Base-by-base conservation (phyloP, 768 basidiomycete genomes). In the Boletus tomentosulus region DNA sequence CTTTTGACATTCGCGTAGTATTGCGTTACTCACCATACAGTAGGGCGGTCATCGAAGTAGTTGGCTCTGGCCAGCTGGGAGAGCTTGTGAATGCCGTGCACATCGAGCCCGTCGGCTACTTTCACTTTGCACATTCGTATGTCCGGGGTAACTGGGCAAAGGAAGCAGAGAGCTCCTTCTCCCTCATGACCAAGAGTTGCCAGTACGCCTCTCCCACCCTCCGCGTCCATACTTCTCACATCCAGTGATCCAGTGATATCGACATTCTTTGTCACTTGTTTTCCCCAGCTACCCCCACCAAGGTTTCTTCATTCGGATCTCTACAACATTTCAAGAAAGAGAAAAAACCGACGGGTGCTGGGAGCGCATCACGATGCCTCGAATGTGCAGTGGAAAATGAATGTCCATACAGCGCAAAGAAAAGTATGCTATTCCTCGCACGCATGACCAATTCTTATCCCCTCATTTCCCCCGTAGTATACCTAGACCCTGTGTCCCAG, bases 121-220 rank as follows among this genome's bases (percentile, higher is more conserved):
- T 78, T 62, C 92, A 94, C 68, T 94, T 94, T 69, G 88, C 92
- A 2, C 92, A 95, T 68, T 91, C 89, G 0, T 95, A 83, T 62
- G 92, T 95, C 30, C 81, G 92, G 33, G 92, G 84, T 2, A 85
- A 86, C 65, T 95, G 92, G 92, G 69, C 74, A 3, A 81, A 75
- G 25, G 87, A 94, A 64, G 69, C 73, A 3, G 72, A 77, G 6
- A 87, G 87, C 60, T 86, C 84, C 24, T 94, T 94, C 68, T 83
- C 87, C 13, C 78, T 95, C 48, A 84, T 95, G 85, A 87, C 91
- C 16, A 95, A 95, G 74, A 84, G 85, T 59, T 95, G 88, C 80
- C 92, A 95, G 90, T 92, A 67, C 63, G 85, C 72, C 25, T 31
- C 9, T 30, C 5, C 30, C 46, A 46, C 49, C 38, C 38, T 46